Percentiles rank a stretch among this genome's conserved stretches.
Evolutionary conservation across 1,139 yeast genomes (phyloP).

Genomic region (Spathaspora sp.): DNA sequence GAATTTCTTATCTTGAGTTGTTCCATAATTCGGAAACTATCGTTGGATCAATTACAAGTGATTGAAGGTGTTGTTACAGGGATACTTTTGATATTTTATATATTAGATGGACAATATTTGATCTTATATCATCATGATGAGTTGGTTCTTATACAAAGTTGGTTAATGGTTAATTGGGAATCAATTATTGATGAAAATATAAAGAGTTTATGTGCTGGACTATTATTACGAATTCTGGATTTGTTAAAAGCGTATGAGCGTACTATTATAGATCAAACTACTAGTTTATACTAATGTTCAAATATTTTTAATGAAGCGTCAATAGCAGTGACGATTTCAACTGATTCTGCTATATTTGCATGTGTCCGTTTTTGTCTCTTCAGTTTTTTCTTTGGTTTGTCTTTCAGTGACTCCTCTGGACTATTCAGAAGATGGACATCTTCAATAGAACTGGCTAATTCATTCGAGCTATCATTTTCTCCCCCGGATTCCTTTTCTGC

Average conservation of each 20-base stretch:
- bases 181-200: slow-evolving; percentile 42
- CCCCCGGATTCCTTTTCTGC: neutral
- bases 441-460: neutral
- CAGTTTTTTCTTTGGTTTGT: neutral
- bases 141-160: slow-evolving; percentile 32
- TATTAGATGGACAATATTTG: slow-evolving; percentile 38
- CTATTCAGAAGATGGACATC: neutral
- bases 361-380: neutral
- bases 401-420: neutral
- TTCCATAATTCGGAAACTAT: slow-evolving; percentile 22
- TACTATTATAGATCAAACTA: slow-evolving; percentile 17
- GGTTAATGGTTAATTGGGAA: slow-evolving; percentile 49
- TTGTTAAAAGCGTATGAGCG: slow-evolving; percentile 17
- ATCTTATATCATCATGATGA: slow-evolving; percentile 27
- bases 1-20: slow-evolving; percentile 48
- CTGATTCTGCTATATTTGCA: slow-evolving; percentile 2
- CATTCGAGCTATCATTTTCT: neutral
- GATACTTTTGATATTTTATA: slow-evolving; percentile 45
- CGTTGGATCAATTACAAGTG: slow-evolving; percentile 30
- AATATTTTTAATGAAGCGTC: slow-evolving; percentile 5
- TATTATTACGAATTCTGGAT: slow-evolving; percentile 38
- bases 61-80: slow-evolving; percentile 52
- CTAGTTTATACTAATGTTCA: slow-evolving; percentile 16
- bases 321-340: slow-evolving; percentile 5
- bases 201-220: slow-evolving; percentile 52